Evolutionary conservation across 805 yeast species (phyloP).

Genomic region (Myxozyma nipponensis): DNA sequence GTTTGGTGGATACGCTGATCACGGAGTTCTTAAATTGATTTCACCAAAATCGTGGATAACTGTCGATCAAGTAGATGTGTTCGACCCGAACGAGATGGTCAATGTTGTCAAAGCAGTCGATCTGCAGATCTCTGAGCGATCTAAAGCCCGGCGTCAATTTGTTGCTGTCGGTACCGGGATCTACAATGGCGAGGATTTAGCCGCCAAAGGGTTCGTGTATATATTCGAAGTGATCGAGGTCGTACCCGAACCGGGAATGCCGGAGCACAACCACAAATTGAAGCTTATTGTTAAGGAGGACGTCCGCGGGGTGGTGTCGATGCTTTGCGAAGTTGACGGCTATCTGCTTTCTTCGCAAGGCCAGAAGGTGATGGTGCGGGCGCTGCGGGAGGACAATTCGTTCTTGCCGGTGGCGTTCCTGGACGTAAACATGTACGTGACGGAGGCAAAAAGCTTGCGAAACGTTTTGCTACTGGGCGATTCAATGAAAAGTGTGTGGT

Average conservation of each 20-base stretch:
- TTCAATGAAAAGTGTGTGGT: slow-evolving; percentile 66
- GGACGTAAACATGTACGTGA: slow-evolving; percentile 75
- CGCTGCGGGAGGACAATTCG: slow-evolving; percentile 76
- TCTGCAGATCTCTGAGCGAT: slow-evolving; percentile 41
- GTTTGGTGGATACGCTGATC: slow-evolving; percentile 47
- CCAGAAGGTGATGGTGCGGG: slow-evolving; percentile 73
- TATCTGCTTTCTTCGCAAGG: slow-evolving; percentile 82
- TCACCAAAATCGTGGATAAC: slow-evolving; percentile 75
- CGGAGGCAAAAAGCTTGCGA: slow-evolving; percentile 78
- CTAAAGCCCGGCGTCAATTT: slow-evolving; percentile 52
- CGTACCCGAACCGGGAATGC: slow-evolving; percentile 83
- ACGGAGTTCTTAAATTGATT: slow-evolving; percentile 59
- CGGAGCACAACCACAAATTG: slow-evolving; percentile 76
- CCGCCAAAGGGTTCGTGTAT: slow-evolving; percentile 73
- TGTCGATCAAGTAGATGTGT: slow-evolving; percentile 50
- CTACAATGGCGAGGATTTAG: slow-evolving; percentile 72
- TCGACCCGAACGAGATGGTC: slow-evolving; percentile 53
- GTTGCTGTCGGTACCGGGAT: slow-evolving; percentile 76
- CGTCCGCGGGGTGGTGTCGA: slow-evolving; percentile 78
- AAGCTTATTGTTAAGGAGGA: slow-evolving; percentile 69
- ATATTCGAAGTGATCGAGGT: slow-evolving; percentile 73
- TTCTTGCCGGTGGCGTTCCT: slow-evolving; percentile 92
- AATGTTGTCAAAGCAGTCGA: slow-evolving; percentile 53
- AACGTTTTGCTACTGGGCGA: slow-evolving; percentile 82
- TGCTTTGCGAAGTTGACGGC: slow-evolving; percentile 76